A percentile compares a stretch with the other conserved stretches of the same genome.
Evolutionary conservation across 2,329 filamentous ascomycete species (phyloP).

Genomic region (Geosmithia putterillii): DNA sequence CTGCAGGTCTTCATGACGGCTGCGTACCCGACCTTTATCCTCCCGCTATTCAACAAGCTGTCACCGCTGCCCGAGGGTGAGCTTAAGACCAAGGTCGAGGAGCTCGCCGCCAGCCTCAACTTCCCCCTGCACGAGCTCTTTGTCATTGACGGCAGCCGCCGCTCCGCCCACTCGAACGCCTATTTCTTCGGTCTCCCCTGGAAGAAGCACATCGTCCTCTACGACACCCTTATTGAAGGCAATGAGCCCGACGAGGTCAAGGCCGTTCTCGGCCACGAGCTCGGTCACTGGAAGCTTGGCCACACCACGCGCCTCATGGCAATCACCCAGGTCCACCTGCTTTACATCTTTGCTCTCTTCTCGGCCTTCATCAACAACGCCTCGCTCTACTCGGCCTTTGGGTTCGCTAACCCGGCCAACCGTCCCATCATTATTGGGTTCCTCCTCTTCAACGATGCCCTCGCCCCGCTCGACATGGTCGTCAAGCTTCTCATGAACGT

Average conservation of each 20-base stretch:
- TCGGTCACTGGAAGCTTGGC: conserved; percentile 93
- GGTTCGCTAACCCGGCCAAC: conserved; percentile 68
- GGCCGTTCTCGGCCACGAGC: conserved; percentile 86
- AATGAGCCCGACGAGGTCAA: conserved; percentile 85
- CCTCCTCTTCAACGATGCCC: conserved; percentile 92
- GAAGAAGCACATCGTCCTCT: conserved; percentile 99
- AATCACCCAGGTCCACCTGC: conserved; percentile 81
- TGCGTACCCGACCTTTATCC: conserved; percentile 86
- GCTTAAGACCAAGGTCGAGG: conserved; percentile 81
- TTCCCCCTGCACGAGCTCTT: conserved; percentile 90
- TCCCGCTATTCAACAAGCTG: conserved; percentile 96
- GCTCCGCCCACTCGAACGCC: conserved; percentile 77
- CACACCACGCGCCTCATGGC: conserved; percentile 87
- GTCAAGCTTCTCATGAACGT: conserved; percentile 95
- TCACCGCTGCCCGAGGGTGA: conserved; percentile 79
- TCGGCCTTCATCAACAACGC: conserved; percentile 94
- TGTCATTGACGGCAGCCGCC: conserved; percentile 86
- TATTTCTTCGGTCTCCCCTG: conserved; percentile 97
- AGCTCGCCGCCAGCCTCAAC: conserved; percentile 67
- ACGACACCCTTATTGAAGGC: conserved; percentile 95
- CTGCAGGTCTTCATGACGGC: conserved; percentile 93
- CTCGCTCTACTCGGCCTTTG: conserved; percentile 83
- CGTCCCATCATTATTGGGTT: conserved; percentile 94
- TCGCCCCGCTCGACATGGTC: conserved; percentile 86
- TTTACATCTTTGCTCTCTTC: conserved; percentile 95